Evolutionary conservation across 345 rosid species (phyloP).

Genomic region (Salix brachista): DNA sequence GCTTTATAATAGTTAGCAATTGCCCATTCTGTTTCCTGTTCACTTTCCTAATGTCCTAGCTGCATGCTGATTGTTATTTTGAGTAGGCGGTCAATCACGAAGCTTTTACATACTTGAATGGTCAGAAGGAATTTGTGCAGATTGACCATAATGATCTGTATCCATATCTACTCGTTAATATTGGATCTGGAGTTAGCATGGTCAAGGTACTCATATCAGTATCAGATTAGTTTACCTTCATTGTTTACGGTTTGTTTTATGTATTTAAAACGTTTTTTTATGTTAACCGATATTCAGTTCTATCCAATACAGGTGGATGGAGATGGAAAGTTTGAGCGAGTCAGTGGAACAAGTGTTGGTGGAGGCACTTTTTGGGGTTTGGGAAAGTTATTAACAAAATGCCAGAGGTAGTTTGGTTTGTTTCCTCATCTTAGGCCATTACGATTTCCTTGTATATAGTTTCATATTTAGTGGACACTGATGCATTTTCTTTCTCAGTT

Average conservation of each 20-base stretch:
- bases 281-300: background rate
- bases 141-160: constrained; percentile 81
- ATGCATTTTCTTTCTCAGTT: constrained; percentile 40
- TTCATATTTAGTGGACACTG: background rate
- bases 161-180: constrained; percentile 94
- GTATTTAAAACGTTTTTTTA: constrained; percentile 17
- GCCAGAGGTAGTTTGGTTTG: constrained; percentile 62
- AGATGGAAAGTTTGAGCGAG: constrained; percentile 93
- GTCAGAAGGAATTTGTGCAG: constrained; percentile 92
- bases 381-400: constrained; percentile 88
- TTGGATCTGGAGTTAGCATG: constrained; percentile 99
- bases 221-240: constrained; percentile 1
- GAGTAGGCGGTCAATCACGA: constrained; percentile 97
- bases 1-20: background rate
- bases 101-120: constrained; percentile 95
- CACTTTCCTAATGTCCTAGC: background rate
- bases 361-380: constrained; percentile 99
- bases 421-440: background rate
- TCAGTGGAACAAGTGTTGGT: constrained; percentile 96
- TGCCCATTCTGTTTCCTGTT: background rate
- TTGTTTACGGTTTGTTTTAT: constrained; percentile 2
- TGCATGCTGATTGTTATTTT: constrained; percentile 22
- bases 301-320: constrained; percentile 59
- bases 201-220: constrained; percentile 60
- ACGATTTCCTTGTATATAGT: background rate